A percentile compares a stretch with the other conserved stretches of the same genome.
phyloP scores from a whole-genome alignment of 1,284 basidiomycete species.

The Trametes polyzona region DNA sequence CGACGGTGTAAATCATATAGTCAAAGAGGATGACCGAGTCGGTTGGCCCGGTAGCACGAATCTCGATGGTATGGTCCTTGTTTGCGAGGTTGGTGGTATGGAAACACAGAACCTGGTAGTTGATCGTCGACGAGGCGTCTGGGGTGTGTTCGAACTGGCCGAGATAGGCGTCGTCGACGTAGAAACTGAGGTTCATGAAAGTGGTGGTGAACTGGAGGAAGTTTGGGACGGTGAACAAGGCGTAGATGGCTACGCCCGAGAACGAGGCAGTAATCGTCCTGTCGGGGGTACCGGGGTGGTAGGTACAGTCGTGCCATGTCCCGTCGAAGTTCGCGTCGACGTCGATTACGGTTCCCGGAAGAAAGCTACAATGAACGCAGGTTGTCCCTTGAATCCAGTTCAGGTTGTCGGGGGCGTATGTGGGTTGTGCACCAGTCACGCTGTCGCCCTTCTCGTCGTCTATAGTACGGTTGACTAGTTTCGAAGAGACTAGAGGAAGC shows the following conservation, averaged over 20 bases:
- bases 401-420: background rate
- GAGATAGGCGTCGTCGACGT: constrained; percentile 2
- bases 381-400: constrained; percentile 9
- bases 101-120: background rate
- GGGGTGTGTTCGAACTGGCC: constrained; percentile 6
- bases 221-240: constrained; percentile 13
- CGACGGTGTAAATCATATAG: background rate
- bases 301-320: constrained; percentile 21
- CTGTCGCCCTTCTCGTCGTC: constrained; percentile 16
- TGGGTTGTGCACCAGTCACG: background rate
- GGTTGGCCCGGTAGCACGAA: background rate
- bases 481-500: background rate
- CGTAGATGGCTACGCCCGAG: constrained; percentile 3
- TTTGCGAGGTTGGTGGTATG: background rate
- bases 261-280: background rate
- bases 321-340: constrained; percentile 4
- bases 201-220: constrained; percentile 5
- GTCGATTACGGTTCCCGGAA: background rate
- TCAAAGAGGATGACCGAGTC: background rate
- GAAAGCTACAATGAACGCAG: constrained; percentile 6
- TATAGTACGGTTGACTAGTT: constrained; percentile 13
- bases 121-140: background rate
- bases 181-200: constrained; percentile 9
- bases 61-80: background rate
- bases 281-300: constrained; percentile 3